Conservation (phyloP, 2,329 filamentous ascomycete species). For the Calonectria pauciramosa region DNA sequence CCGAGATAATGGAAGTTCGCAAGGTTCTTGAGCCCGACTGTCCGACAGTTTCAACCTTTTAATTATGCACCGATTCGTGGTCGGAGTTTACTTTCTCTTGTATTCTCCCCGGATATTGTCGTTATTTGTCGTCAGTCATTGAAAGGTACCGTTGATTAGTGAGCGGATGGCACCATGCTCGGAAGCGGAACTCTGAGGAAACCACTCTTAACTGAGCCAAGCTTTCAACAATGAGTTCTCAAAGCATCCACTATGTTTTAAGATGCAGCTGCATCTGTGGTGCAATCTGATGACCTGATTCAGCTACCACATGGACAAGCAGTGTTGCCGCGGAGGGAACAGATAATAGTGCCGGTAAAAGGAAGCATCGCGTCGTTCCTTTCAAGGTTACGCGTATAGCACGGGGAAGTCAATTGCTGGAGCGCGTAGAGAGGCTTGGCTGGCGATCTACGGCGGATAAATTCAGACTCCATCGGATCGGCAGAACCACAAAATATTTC, state of each 20-base stretch:
- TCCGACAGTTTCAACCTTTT: neutral
- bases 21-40: neutral
- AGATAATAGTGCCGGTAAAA: neutral
- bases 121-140: neutral
- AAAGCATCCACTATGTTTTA: neutral
- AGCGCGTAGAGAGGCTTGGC: neutral
- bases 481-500: neutral
- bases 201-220: neutral
- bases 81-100: neutral
- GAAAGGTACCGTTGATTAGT: neutral
- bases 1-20: neutral
- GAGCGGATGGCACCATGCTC: accelerated
- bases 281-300: neutral
- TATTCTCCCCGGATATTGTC: neutral
- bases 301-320: neutral
- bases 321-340: neutral
- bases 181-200: neutral
- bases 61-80: neutral
- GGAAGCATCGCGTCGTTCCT: too few species aligned
- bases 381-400: too few species aligned
- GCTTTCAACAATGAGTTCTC: neutral
- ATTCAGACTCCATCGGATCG: neutral
- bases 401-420: neutral
- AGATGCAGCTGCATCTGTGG: neutral
- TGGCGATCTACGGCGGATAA: neutral